A percentile compares a stretch with the other conserved stretches of the same genome.
phyloP scores from a whole-genome alignment of 116 monocot species.

The Iris pallida region DNA sequence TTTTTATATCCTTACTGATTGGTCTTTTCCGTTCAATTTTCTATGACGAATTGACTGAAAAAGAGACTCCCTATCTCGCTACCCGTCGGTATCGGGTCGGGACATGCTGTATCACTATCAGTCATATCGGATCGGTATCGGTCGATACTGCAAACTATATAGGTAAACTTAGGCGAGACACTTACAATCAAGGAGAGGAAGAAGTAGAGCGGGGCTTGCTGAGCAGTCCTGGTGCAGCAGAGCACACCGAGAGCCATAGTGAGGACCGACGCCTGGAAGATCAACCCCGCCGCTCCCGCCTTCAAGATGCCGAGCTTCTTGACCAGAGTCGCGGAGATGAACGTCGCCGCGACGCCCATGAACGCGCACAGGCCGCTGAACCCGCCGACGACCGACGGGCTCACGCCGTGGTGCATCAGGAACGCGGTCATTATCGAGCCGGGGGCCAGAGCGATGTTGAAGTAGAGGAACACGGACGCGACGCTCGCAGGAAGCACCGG shows the following conservation, averaged over 20 bases:
- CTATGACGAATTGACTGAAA: no score
- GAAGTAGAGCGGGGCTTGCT: slow-evolving; percentile 29
- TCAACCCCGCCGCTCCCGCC: slow-evolving; percentile 79
- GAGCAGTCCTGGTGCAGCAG: slow-evolving; percentile 43
- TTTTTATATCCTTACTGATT: no score
- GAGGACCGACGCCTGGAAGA: slow-evolving; percentile 73
- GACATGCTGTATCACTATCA: no score
- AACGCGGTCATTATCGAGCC: slow-evolving; percentile 85
- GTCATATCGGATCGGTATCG: no score
- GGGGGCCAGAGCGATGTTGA: slow-evolving; percentile 79
- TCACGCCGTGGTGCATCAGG: slow-evolving; percentile 69
- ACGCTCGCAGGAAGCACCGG: slow-evolving; percentile 77
- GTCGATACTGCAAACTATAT: no score
- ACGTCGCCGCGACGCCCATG: slow-evolving; percentile 83
- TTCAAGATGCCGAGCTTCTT: slow-evolving; percentile 63
- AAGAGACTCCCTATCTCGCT: no score
- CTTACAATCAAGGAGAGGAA: slow-evolving; percentile 80
- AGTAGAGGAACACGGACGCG: slow-evolving; percentile 70
- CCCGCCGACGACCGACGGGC: slow-evolving; percentile 62
- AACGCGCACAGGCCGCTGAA: slow-evolving; percentile 77
- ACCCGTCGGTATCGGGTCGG: no score
- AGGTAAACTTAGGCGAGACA: no score
- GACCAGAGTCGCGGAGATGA: slow-evolving; percentile 61
- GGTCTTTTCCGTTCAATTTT: no score
- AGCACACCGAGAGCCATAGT: slow-evolving; percentile 46